Base-by-base conservation (phyloP, 495 filamentous ascomycete species). In the Hypoxylon fuscum region DNA sequence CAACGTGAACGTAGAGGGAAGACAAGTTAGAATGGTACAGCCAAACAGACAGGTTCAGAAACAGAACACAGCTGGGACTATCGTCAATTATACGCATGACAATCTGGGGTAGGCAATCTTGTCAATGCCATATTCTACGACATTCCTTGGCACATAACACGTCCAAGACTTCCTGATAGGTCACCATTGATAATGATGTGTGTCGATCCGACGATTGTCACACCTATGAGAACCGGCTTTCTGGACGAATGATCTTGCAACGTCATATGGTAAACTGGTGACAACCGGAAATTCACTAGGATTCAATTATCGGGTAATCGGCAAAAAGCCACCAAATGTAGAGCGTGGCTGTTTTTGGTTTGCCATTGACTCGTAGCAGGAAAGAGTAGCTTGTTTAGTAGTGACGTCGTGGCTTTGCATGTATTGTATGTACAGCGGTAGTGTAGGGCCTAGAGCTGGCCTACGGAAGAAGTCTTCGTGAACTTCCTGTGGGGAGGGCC, bases 341-440 rank as follows among this genome's bases (percentile, higher is more conserved):
- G 47, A 60, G 44, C 21, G 52, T 56, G 56, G 51, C 44, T 50
- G 22, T 31, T 50, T 59, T 46, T 45, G 46, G 41, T 5, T 41
- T 43, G 46, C 35, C n/a, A 23, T 35, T 35, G 5, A 10, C 32
- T 31, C 10, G 27, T 31, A 54, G 48, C 61, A 55, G 45, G 29
- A 46, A 17, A 41, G 32, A 35, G 31, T 27, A 20, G 45, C 46
- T 44, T 18, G 32, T 42, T 22, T 45, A 59, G 50, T 25, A 40
- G 67, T 71, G 68, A 68, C 64, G 68, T 71, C 65, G 68, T 65
- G 68, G 64, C 65, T 62, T 56, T 52, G 52, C 45, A 53, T n/a
- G n/a, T n/a, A n/a, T n/a, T n/a, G n/a, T n/a, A n/a, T n/a, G n/a
- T n/a, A n/a, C n/a, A 17, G 40, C 56, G 15, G 42, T 23, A 18